A percentile compares a stretch with the other conserved stretches of the same genome.
Conservation (phyloP, 2,329 filamentous ascomycete genomes). For the Penicillium sp. region DNA sequence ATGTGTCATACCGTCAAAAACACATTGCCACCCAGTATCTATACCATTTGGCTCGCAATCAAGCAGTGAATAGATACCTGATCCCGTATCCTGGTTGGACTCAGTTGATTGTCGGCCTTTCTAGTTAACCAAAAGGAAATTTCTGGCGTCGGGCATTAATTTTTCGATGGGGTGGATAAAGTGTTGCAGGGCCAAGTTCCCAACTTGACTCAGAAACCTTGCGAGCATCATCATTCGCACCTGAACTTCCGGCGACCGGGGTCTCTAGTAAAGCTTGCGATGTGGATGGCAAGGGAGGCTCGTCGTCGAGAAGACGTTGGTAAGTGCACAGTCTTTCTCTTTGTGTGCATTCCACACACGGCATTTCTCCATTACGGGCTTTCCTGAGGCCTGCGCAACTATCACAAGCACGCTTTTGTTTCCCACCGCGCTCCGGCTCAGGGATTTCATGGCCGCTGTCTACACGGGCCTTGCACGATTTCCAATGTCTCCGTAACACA, state of each 20-base stretch:
- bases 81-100: background rate
- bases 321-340: conserved; percentile 26
- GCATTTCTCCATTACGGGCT: conserved; percentile 25
- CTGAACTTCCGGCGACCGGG: background rate
- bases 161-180: background rate
- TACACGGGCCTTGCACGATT: conserved; percentile 27
- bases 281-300: background rate
- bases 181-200: conserved; percentile 5
- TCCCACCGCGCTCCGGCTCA: conserved; percentile 25
- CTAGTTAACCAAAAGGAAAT: background rate
- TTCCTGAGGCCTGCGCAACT: conserved; percentile 30
- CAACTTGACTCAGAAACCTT: background rate
- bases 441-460: conserved; percentile 23
- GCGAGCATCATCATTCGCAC: background rate
- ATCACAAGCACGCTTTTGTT: conserved; percentile 33
- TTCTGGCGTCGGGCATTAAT: background rate
- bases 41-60: background rate
- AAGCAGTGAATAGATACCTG: background rate
- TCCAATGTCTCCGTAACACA: conserved; percentile 31
- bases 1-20: background rate
- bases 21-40: background rate
- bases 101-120: background rate
- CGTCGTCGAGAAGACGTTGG: conserved; percentile 16
- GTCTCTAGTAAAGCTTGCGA: background rate
- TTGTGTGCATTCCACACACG: conserved; percentile 26